Evolutionary conservation across 2,329 filamentous ascomycete genomes (phyloP).

Genomic region (Apiospora kogelbergensis): DNA sequence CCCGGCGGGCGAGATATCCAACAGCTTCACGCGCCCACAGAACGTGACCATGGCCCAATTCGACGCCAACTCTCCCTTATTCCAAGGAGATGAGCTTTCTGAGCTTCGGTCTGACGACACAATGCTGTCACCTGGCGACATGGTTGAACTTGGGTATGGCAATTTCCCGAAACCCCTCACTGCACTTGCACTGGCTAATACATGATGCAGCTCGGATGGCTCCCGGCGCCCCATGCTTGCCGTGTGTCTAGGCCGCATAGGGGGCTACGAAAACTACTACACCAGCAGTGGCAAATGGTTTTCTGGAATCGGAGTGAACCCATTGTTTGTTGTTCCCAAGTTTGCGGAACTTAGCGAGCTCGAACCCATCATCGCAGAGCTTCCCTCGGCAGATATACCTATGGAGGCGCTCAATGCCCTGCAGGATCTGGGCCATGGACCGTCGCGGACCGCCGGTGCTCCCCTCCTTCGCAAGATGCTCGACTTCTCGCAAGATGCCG

Average conservation of each 20-base stretch:
- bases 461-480: slow-evolving; percentile 48
- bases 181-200: slow-evolving; percentile 13
- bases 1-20: slow-evolving; percentile 28
- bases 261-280: slow-evolving; percentile 55
- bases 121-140: slow-evolving; percentile 43
- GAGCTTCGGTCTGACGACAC: slow-evolving; percentile 34
- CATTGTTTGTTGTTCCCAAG: slow-evolving; percentile 49
- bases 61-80: slow-evolving; percentile 30
- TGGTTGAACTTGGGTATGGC: slow-evolving; percentile 49
- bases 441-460: slow-evolving; percentile 43
- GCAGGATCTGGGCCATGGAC: slow-evolving; percentile 40
- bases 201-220: slow-evolving; percentile 28
- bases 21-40: slow-evolving; percentile 37
- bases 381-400: slow-evolving; percentile 32
- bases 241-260: slow-evolving; percentile 52
- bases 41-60: slow-evolving; percentile 29
- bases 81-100: slow-evolving; percentile 36
- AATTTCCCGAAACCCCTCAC: background rate
- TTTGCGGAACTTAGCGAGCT: slow-evolving; percentile 46
- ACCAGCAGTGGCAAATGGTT: slow-evolving; percentile 52
- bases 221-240: slow-evolving; percentile 49
- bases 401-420: slow-evolving; percentile 34
- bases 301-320: slow-evolving; percentile 40
- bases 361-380: slow-evolving; percentile 37
- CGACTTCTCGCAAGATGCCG: slow-evolving; percentile 42